Evolutionary conservation across 495 filamentous ascomycete genomes (phyloP).

Genomic region (Podospora fimiseda): DNA sequence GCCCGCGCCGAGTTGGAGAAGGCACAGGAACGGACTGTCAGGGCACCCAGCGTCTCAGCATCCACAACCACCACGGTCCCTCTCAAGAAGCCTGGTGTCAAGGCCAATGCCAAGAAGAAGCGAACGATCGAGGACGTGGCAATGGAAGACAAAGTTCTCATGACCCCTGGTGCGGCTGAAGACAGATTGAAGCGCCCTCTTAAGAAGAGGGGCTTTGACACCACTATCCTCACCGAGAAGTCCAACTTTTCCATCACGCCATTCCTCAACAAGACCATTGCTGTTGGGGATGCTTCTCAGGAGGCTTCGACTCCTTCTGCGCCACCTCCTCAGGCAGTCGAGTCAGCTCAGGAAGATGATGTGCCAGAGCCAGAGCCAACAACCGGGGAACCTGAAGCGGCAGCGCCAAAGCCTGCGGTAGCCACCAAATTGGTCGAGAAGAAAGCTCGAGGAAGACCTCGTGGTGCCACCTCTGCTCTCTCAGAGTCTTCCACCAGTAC

Average conservation of each 20-base stretch:
- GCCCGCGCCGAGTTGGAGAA: slow-evolving; percentile 41
- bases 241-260: slow-evolving; percentile 90
- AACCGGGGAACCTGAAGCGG: slow-evolving; percentile 2
- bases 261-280: slow-evolving; percentile 71
- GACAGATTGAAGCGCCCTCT: slow-evolving; percentile 30
- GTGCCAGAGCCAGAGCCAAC: slow-evolving; percentile 2
- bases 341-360: slow-evolving; percentile 3
- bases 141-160: slow-evolving; percentile 28
- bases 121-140: slow-evolving; percentile 27
- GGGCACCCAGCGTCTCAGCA: slow-evolving; percentile 10
- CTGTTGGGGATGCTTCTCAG: slow-evolving; percentile 12
- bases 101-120: slow-evolving; percentile 34
- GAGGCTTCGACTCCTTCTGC: slow-evolving; percentile 6
- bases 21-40: slow-evolving; percentile 24
- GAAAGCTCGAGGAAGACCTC: slow-evolving; percentile 27
- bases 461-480: slow-evolving; percentile 31
- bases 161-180: slow-evolving; percentile 30
- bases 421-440: not conserved
- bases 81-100: slow-evolving; percentile 32
- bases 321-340: not conserved
- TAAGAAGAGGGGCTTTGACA: slow-evolving; percentile 47
- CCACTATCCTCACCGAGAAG: slow-evolving; percentile 67
- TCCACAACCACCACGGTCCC: slow-evolving; percentile 24
- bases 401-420: slow-evolving; percentile 16
- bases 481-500: slow-evolving; percentile 7